Evolutionary conservation across 768 basidiomycete genomes (phyloP).

Genomic region (Tulasnella sp.): DNA sequence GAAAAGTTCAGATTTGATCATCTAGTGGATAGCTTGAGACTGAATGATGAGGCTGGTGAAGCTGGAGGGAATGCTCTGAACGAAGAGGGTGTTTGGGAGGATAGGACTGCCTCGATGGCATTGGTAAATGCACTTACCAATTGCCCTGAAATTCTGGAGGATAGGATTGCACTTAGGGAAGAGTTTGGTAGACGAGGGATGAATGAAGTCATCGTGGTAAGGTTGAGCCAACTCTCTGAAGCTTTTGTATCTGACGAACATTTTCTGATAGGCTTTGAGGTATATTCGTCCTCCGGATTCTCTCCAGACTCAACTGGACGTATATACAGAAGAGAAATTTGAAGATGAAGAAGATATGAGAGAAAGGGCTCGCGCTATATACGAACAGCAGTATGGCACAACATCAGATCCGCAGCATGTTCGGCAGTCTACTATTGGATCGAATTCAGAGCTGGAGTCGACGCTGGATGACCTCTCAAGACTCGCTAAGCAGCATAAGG

Average conservation of each 20-base stretch:
- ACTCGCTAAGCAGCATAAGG: slow-evolving; percentile 47
- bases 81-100: slow-evolving; percentile 70
- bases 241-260: not conserved
- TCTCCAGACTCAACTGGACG: slow-evolving; percentile 63
- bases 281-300: slow-evolving; percentile 65
- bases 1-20: slow-evolving; percentile 73
- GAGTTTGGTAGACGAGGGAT: slow-evolving; percentile 72
- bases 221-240: slow-evolving; percentile 23
- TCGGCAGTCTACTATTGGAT: too few relatives aligned
- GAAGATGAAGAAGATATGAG: slow-evolving; percentile 81
- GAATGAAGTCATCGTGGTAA: slow-evolving; percentile 70
- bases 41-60: slow-evolving; percentile 32
- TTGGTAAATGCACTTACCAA: slow-evolving; percentile 70
- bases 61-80: slow-evolving; percentile 24
- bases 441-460: slow-evolving; percentile 40
- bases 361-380: slow-evolving; percentile 43
- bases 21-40: slow-evolving; percentile 48
- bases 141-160: slow-evolving; percentile 63
- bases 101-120: slow-evolving; percentile 58
- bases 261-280: slow-evolving; percentile 44
- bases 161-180: slow-evolving; percentile 63
- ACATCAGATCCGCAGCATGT: not conserved
- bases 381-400: slow-evolving; percentile 23
- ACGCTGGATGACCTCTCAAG: slow-evolving; percentile 48
- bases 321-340: slow-evolving; percentile 78